Conservation (phyloP, 352 stramenopile genomes). For the Phytophthora citrophthora region DNA sequence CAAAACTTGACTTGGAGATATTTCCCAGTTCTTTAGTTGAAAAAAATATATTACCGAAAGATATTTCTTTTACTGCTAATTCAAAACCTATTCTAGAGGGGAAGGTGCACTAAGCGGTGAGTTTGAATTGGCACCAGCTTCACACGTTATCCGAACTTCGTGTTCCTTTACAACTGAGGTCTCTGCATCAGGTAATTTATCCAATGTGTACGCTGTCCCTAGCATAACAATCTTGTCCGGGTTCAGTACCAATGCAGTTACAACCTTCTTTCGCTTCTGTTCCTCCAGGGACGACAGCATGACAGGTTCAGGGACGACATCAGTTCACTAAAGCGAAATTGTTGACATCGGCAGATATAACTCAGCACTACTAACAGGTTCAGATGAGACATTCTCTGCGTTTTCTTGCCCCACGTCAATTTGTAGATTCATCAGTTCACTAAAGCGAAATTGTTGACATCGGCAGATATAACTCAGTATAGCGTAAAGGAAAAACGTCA, state of each 20-base stretch:
- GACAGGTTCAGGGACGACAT: too few relatives aligned
- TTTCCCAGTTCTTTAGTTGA: too few relatives aligned
- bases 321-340: conserved; percentile 60
- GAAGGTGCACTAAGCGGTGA: neutral
- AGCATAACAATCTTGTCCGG: conserved; percentile 32
- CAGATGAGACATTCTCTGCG: conserved; percentile 1
- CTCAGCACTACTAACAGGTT: conserved; percentile 15
- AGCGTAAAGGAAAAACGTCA: conserved; percentile 49
- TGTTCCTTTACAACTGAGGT: conserved; percentile 1
- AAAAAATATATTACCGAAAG: too few relatives aligned
- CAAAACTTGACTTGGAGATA: too few relatives aligned
- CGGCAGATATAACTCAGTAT: conserved; percentile 57
- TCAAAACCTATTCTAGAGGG: too few relatives aligned
- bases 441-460: conserved; percentile 60
- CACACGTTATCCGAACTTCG: neutral
- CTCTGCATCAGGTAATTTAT: conserved; percentile 1
- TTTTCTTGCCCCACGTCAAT: conserved; percentile 1
- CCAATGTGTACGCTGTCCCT: conserved; percentile 35
- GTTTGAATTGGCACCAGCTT: neutral
- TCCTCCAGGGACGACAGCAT: conserved; percentile 9
- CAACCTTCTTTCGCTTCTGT: conserved; percentile 19
- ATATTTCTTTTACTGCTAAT: too few relatives aligned
- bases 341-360: conserved; percentile 63
- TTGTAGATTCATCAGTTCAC: conserved; percentile 43
- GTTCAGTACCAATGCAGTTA: conserved; percentile 25